Evolutionary conservation across 75 land plant species (phyloP), one percentile per base, ranked within the genome.

Genomic region (Isoetes taiwanensis): DNA sequence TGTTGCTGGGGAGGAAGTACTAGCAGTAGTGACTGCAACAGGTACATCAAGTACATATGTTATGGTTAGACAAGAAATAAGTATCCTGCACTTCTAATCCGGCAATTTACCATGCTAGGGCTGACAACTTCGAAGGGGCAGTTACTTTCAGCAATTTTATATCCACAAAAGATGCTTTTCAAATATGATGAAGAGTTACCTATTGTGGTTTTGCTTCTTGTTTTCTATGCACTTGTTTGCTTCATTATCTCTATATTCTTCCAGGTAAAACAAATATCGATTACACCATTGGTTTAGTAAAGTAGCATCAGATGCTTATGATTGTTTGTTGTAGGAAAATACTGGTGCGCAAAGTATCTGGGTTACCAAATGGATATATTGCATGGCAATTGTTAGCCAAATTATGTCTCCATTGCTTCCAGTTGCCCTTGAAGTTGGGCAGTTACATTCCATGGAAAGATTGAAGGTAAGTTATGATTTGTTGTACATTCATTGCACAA

Each of bases 101-200:
- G 39, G 58, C 31, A 1, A 2, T 24, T 27, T 0, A 21, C 26
- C 11, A 61, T 12, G 2, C 2, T 43, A 71, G 74, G 74, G n/a
- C 64, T 71, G 74, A 41, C 53, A 20, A 71, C 74, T 26, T 71
- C 74, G 37, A 71, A 71, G 32, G 74, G 74, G 30, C 39, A 59
- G 33, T 40, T 71, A 30, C 30, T 71, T 21, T 34, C 74, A 32
- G 32, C 61, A 16, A 71, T 71, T 37, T 64, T 71, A 39, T 71
- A 71, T 37, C 74, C 74, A 28, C 54, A 71, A 52, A 63, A 71
- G 60, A 71, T 71, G 74, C 48, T 65, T 43, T 71, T 71, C 27
- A 71, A 65, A 46, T 71, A 71, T 54, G 74, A 71, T 39, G 74
- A 71, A 42, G 74, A 71, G 69, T 48, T 71, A 19, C 69, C 74